Percentiles rank a stretch among this genome's conserved stretches.
phyloP scores from a whole-genome alignment of 2,329 filamentous ascomycete genomes.

The Trichoderma hamatum region DNA sequence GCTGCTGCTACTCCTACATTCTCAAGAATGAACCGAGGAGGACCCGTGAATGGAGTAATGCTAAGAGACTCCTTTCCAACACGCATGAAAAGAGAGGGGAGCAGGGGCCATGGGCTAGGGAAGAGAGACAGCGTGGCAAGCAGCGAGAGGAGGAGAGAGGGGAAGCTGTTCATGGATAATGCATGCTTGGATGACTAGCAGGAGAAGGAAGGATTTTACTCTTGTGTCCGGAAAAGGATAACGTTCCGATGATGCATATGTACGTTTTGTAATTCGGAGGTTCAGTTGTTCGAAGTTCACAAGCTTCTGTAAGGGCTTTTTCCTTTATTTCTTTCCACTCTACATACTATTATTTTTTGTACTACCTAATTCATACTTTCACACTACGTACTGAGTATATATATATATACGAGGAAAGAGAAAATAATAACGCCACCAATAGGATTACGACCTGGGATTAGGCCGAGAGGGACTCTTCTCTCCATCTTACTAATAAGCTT shows the following conservation, averaged over 20 bases:
- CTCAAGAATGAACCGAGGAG: neutral
- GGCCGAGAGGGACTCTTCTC: neutral
- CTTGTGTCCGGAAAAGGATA: constrained; percentile 7
- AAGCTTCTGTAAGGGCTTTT: neutral
- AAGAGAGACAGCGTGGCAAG: neutral
- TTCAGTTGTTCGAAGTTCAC: neutral
- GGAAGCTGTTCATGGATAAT: neutral
- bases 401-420: neutral
- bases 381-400: neutral
- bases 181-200: constrained; percentile 2
- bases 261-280: constrained; percentile 2
- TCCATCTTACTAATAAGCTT: neutral
- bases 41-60: neutral
- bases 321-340: neutral
- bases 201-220: neutral
- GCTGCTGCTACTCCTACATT: neutral
- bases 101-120: neutral
- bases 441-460: neutral
- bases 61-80: neutral
- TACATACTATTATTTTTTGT: neutral
- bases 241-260: neutral
- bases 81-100: neutral
- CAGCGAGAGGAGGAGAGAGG: neutral
- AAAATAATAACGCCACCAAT: neutral
- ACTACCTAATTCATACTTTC: neutral